Conservation (phyloP, 1,284 basidiomycete species). For the Fomes fomentarius region DNA sequence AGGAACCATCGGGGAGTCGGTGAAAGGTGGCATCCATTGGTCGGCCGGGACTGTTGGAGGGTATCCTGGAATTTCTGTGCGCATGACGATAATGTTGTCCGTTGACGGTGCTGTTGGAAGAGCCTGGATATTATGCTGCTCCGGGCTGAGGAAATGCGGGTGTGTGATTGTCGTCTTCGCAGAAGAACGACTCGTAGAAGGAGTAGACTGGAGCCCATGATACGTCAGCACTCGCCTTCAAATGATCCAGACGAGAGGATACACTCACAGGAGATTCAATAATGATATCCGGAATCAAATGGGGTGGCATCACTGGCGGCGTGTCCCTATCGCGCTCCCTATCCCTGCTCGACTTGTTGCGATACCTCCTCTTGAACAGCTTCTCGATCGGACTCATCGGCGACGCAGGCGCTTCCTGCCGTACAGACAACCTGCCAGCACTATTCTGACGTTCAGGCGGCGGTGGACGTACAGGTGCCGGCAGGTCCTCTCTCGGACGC, state of each 20-base stretch:
- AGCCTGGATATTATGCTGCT: conserved; percentile 12
- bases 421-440: conserved; percentile 2
- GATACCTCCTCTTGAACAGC: conserved; percentile 24
- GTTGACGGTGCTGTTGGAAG: conserved; percentile 8
- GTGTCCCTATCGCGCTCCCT: conserved; percentile 8
- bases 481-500: conserved; percentile 23
- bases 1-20: conserved; percentile 12
- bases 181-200: conserved; percentile 17
- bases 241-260: not conserved
- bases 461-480: conserved; percentile 9
- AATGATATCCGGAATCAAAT: conserved; percentile 25
- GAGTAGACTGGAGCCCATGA: conserved; percentile 13
- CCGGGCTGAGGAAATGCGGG: conserved; percentile 26
- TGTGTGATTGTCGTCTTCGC: conserved; percentile 14
- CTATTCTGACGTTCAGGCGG: conserved; percentile 8
- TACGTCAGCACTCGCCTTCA: not conserved
- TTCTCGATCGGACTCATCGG: conserved; percentile 20
- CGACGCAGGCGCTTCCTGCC: conserved; percentile 3
- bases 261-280: conserved; percentile 26
- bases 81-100: conserved; percentile 22
- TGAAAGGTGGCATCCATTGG: conserved; percentile 16
- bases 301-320: not conserved
- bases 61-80: conserved; percentile 18
- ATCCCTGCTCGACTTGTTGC: conserved; percentile 11
- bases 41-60: conserved; percentile 5